Conservation (phyloP, 495 filamentous ascomycete species). For the Lineolata rhizophorae region DNA sequence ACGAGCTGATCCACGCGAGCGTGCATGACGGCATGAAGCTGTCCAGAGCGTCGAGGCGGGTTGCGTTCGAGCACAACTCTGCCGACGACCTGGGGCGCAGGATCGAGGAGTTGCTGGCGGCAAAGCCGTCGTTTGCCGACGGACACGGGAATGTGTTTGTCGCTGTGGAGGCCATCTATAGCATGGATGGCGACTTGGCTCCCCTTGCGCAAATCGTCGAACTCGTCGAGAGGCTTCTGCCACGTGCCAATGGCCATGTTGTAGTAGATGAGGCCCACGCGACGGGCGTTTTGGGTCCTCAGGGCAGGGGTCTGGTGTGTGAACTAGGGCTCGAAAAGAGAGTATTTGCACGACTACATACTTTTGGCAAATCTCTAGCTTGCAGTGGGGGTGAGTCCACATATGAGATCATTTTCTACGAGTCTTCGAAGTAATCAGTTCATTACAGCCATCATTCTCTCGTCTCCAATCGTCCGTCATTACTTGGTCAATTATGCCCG, state of each 20-base stretch:
- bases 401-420: not conserved
- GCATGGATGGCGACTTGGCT: conserved; percentile 63
- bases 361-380: conserved; percentile 57
- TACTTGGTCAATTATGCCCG: conserved; percentile 44
- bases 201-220: conserved; percentile 37
- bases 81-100: conserved; percentile 21
- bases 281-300: conserved; percentile 39
- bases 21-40: conserved; percentile 59
- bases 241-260: conserved; percentile 37
- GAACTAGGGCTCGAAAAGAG: conserved; percentile 39
- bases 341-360: conserved; percentile 48
- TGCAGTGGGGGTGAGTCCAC: conserved; percentile 40
- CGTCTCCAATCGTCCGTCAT: conserved; percentile 22
- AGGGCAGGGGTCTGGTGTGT: conserved; percentile 45
- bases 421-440: too few species aligned
- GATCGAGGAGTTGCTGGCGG: conserved; percentile 19
- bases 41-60: conserved; percentile 26
- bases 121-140: conserved; percentile 13
- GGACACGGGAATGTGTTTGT: conserved; percentile 35
- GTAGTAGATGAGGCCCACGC: conserved; percentile 67
- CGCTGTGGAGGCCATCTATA: conserved; percentile 56
- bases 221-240: conserved; percentile 32
- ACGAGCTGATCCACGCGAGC: conserved; percentile 58
- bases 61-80: conserved; percentile 41
- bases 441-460: conserved; percentile 19